A percentile compares a stretch with the other conserved stretches of the same genome.
Conservation (phyloP, 345 rosid species). For the Turnera subulata region DNA sequence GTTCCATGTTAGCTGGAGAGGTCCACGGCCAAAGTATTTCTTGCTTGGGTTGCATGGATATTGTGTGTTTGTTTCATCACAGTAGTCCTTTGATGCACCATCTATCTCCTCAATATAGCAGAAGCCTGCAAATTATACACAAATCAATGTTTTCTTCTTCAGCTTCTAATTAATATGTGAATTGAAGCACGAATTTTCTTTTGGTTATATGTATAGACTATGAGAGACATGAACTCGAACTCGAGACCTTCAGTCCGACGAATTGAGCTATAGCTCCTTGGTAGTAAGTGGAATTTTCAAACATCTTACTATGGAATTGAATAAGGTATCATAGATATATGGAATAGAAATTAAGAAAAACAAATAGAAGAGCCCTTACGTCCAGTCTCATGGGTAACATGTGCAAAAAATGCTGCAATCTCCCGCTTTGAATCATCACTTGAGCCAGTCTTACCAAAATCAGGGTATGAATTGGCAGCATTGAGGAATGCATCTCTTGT, state of each 20-base stretch:
- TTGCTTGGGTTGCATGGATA: conserved; percentile 55
- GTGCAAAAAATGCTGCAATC: neutral
- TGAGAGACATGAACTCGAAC: no score
- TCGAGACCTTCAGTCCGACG: no score
- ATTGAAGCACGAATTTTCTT: no score
- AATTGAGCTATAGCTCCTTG: no score
- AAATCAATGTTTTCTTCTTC: no score
- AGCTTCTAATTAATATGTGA: no score
- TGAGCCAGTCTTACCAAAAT: neutral
- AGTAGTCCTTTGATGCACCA: conserved; percentile 45
- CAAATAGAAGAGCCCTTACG: neutral
- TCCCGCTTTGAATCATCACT: neutral
- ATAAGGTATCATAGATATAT: no score
- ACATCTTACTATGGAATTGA: no score
- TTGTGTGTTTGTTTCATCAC: conserved; percentile 34
- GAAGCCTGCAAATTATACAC: conserved; percentile 46
- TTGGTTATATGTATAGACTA: no score
- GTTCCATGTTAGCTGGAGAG: conserved; percentile 54
- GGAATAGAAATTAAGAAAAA: no score
- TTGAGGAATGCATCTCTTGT: conserved; percentile 15
- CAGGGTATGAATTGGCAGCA: neutral
- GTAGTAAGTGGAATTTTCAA: no score
- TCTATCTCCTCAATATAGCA: conserved; percentile 58
- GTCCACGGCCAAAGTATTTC: conserved; percentile 45
- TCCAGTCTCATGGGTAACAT: conserved; percentile 1